These are phyloP conservation scores for Aspergillus piperis DNA, from an alignment of 2,329 filamentous ascomycete genomes.

Conservation along the genomic window DNA sequence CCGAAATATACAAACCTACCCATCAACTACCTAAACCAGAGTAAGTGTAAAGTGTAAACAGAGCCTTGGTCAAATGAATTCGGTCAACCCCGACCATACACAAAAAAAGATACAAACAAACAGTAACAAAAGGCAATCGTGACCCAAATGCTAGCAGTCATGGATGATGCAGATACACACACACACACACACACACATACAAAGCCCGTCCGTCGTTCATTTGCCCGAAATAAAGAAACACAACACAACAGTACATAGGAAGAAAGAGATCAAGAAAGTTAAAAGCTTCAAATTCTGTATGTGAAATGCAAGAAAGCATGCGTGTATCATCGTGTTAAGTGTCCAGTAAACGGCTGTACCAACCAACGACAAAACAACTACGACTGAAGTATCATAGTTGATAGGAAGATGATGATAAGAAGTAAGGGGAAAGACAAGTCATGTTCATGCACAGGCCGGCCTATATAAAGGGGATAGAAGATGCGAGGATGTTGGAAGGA, in stretches of 20 bases:
- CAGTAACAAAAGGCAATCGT: not conserved
- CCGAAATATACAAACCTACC: not conserved
- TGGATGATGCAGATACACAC: too few species aligned
- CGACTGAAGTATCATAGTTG: too few species aligned
- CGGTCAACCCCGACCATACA: not conserved
- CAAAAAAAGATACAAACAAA: not conserved
- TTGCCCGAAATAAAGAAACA: not conserved
- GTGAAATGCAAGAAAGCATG: not conserved
- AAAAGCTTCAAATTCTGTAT: not conserved
- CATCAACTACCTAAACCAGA: not conserved
- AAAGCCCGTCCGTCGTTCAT: not conserved
- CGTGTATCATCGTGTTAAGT: not conserved
- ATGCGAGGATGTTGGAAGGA: too few species aligned
- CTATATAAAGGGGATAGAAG: not conserved
- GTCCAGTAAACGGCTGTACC: not conserved
- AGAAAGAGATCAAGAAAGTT: not conserved
- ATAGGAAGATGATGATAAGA: not conserved
- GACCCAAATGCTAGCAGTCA: not conserved
- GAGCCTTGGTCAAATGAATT: too few species aligned
- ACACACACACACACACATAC: not conserved
- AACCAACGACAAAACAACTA: not conserved
- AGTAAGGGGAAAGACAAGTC: not conserved
- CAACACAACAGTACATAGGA: not conserved
- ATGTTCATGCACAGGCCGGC: slow-evolving; percentile 2
- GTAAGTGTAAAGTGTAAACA: not conserved